Evolutionary conservation across 2,329 filamentous ascomycete genomes (phyloP).

Genomic region (Colletotrichum lindemuthianum): DNA sequence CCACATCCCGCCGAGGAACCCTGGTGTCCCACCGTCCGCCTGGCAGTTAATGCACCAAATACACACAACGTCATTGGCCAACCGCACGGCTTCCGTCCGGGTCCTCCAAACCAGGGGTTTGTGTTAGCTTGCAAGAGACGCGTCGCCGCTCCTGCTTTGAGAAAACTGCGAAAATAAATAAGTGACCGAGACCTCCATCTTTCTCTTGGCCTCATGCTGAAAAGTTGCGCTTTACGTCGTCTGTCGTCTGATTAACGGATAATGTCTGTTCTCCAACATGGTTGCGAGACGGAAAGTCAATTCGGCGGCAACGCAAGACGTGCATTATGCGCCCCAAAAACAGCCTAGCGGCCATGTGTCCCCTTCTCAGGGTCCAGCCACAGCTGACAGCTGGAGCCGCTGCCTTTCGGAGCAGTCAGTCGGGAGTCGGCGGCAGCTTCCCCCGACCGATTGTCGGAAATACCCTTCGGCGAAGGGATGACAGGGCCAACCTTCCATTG

Average conservation of each 20-base stretch:
- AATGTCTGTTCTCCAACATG: neutral
- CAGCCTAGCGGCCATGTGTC: slow-evolving; percentile 11
- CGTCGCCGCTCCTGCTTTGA: no score
- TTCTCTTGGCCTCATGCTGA: no score
- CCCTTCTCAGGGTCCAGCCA: no score
- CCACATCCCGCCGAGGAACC: no score
- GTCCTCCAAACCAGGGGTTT: slow-evolving; percentile 7
- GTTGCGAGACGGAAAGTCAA: slow-evolving; percentile 2
- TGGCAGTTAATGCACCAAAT: slow-evolving; percentile 18
- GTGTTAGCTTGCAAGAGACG: no score
- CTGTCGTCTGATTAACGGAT: neutral
- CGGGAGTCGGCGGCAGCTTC: slow-evolving; percentile 19
- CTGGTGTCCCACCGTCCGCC: no score
- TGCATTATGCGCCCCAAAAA: slow-evolving; percentile 4
- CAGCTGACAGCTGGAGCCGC: no score
- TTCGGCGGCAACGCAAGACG: neutral
- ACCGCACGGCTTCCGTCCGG: neutral
- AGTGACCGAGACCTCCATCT: neutral
- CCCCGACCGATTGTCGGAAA: slow-evolving; percentile 23
- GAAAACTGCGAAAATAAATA: slow-evolving; percentile 2
- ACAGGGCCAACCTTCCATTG: neutral
- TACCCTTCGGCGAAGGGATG: slow-evolving; percentile 16
- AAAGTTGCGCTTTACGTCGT: no score
- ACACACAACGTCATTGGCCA: slow-evolving; percentile 1
- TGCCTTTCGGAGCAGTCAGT: neutral